These are phyloP conservation scores for Heritiera fomes DNA, from an alignment of 345 rosid genomes.

Conservation along the genomic window DNA sequence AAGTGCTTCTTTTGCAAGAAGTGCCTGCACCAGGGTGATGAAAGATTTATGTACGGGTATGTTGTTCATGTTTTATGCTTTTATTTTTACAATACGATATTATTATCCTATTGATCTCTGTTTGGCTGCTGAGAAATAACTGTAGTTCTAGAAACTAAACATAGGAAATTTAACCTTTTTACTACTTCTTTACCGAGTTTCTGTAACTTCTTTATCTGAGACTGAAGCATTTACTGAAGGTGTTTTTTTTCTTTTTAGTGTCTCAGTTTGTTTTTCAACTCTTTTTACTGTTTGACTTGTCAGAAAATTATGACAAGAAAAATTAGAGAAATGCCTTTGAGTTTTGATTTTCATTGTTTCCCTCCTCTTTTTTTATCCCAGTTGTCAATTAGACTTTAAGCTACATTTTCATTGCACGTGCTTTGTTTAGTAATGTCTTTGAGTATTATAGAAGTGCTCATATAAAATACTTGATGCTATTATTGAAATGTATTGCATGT, in stretches of 20 bases:
- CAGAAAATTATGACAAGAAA: not conserved
- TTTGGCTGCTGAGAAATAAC: conserved; percentile 12
- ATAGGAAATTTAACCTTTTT: not conserved
- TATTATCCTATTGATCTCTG: not conserved
- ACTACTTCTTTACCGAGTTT: not conserved
- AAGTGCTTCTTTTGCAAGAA: conserved; percentile 38
- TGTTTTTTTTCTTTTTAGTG: not conserved
- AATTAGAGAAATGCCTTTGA: not conserved
- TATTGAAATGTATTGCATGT: not conserved
- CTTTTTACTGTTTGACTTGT: not conserved
- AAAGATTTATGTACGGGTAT: conserved; percentile 46
- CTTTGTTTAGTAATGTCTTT: not conserved
- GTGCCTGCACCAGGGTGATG: conserved; percentile 24
- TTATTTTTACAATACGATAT: not conserved
- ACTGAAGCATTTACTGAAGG: not conserved
- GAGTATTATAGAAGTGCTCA: not conserved
- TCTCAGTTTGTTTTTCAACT: not conserved
- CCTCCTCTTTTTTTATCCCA: not conserved
- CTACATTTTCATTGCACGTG: not conserved
- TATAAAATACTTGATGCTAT: not conserved
- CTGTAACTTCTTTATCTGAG: not conserved
- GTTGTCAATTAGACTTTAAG: not conserved
- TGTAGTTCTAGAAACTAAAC: not conserved
- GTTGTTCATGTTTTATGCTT: not conserved
- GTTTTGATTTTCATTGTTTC: not conserved